These are phyloP conservation scores for Tolypocladium album DNA, from an alignment of 2,329 filamentous ascomycete genomes.

Conservation along the genomic window DNA sequence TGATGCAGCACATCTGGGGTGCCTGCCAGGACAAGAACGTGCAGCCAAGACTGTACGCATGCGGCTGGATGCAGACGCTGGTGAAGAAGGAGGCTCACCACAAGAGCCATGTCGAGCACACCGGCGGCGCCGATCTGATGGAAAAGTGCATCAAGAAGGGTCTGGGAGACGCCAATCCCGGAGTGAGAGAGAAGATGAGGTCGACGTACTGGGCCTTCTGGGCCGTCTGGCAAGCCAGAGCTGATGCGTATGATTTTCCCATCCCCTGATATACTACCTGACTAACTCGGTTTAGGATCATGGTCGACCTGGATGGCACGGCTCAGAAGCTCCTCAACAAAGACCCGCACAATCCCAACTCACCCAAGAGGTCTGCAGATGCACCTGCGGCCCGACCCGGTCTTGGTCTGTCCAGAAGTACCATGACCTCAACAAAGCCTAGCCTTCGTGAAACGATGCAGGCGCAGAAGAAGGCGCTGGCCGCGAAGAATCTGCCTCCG, in stretches of 20 bases:
- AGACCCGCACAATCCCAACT: constrained; percentile 72
- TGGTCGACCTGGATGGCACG: constrained; percentile 66
- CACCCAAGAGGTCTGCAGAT: constrained; percentile 42
- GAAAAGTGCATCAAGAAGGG: constrained; percentile 87
- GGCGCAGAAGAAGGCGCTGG: constrained; percentile 62
- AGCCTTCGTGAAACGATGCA: constrained; percentile 75
- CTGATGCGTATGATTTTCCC: constrained; percentile 50
- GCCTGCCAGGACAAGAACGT: constrained; percentile 92
- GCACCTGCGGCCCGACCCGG: constrained; percentile 41
- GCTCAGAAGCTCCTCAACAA: constrained; percentile 73
- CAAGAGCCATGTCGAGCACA: constrained; percentile 74
- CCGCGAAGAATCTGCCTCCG: constrained; percentile 37
- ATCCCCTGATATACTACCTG: not conserved
- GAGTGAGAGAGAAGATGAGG: constrained; percentile 77
- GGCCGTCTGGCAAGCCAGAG: constrained; percentile 64
- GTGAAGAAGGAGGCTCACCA: constrained; percentile 68
- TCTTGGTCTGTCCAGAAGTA: constrained; percentile 52
- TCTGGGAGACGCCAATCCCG: constrained; percentile 79
- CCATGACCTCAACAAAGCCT: constrained; percentile 45
- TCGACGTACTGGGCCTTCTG: constrained; percentile 80
- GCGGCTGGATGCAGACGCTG: constrained; percentile 76
- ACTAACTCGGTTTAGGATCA: constrained; percentile 46
- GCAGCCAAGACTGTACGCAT: constrained; percentile 67
- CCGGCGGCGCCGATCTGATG: constrained; percentile 69
- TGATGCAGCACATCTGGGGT: constrained; percentile 75